Evolutionary conservation across 495 filamentous ascomycete genomes (phyloP), one percentile per base, ranked within the genome.

Genomic region (Tetracladium marchalianum): DNA sequence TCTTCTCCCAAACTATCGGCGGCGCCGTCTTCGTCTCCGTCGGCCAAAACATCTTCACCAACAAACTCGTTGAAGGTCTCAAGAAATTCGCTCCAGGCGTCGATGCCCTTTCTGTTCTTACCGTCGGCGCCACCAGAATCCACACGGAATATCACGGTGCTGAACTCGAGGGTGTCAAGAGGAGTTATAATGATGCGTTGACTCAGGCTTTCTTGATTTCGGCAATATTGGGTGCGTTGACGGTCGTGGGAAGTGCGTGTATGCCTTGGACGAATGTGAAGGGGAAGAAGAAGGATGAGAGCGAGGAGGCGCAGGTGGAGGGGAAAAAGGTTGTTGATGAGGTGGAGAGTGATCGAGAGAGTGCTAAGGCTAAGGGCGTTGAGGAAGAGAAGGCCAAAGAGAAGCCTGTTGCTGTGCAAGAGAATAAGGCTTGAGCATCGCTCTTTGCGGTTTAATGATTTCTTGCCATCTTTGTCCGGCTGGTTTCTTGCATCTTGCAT

Each of bases 191-290:
- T 47, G 61, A 72, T 17, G 76, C 85, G 0, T 55, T 95, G 22
- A 79, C 72, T 2, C 57, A 77, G 41, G 73, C 79, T 0, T 95
- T 85, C 63, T 75, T 83, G 46, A 80, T 89, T 0, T 69, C 72
- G 52, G 69, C 83, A 10, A 81, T 80, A 0, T 72, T 86, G 65
- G 69, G 72, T 9, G 71, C 69, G 6, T 39, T 84, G 0, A 74
- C 77, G 2, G 65, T 87, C 5, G 13, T 90, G 38, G 85, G 78
- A 1, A 67, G 72, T 2, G 52, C 72, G 2, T 65, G 71, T 7
- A 67, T 89, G 7, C 77, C 90, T 63, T 94, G 87, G 89, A 76
- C 73, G 54, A 83, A 75, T 35, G 85, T 95, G n/a, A 90, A 90
- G 70, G 87, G 84, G 1, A 89, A 85, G 76, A 84, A 84, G 49